Evolutionary conservation across 2,329 filamentous ascomycete species (phyloP).

Genomic region (Pyrenophora teres): DNA sequence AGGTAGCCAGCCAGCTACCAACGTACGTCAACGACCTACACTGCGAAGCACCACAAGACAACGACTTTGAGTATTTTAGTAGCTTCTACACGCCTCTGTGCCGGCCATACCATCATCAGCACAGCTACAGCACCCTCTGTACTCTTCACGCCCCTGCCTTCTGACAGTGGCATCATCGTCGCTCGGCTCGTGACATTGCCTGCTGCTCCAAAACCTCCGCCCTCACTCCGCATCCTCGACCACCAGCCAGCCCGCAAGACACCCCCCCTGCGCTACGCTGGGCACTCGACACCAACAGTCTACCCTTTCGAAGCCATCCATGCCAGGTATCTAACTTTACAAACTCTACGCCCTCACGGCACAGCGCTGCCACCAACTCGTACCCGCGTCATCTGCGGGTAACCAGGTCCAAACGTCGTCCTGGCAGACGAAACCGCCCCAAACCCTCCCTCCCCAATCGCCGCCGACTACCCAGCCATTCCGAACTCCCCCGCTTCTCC

Average conservation of each 20-base stretch:
- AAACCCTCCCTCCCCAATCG: slow-evolving; percentile 63
- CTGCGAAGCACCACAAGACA: slow-evolving; percentile 5
- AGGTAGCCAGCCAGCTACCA: slow-evolving; percentile 15
- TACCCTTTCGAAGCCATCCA: background rate
- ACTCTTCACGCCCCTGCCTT: slow-evolving; percentile 5
- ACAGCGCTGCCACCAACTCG: slow-evolving; percentile 27
- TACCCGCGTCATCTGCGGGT: slow-evolving; percentile 41
- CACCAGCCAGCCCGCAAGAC: slow-evolving; percentile 14
- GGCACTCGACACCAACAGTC: background rate
- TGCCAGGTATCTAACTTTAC: slow-evolving; percentile 8
- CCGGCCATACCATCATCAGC: background rate
- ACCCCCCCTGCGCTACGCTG: background rate
- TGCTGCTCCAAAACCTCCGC: slow-evolving; percentile 14
- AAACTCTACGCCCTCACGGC: slow-evolving; percentile 23
- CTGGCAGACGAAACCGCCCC: slow-evolving; percentile 72
- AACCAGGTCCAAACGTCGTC: slow-evolving; percentile 56
- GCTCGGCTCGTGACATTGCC: slow-evolving; percentile 33
- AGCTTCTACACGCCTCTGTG: background rate
- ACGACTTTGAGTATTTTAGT: background rate
- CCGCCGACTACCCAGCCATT: slow-evolving; percentile 68
- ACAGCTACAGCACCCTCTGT: slow-evolving; percentile 7
- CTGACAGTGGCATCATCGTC: slow-evolving; percentile 11
- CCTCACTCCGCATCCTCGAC: slow-evolving; percentile 13
- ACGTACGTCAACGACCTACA: slow-evolving; percentile 12
- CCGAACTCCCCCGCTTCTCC: slow-evolving; percentile 16